phyloP scores from a whole-genome alignment of 306 rosid genomes.

The Fagus crenata region DNA sequence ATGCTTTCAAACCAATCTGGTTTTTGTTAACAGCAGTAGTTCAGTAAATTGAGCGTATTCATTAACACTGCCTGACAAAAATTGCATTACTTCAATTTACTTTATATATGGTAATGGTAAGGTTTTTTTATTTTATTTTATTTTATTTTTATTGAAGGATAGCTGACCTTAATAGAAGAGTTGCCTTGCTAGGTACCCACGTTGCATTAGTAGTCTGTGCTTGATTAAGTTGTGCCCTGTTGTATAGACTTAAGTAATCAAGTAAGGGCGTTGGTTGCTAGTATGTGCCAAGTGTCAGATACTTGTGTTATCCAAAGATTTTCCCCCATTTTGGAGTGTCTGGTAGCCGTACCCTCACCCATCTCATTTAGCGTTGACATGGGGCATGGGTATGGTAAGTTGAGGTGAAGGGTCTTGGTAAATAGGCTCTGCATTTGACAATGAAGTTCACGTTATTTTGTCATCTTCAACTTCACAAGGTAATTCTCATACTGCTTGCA shows the following conservation, averaged over 20 bases:
- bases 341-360: not conserved
- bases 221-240: not conserved
- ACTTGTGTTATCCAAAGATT: not conserved
- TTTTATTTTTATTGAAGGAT: not conserved
- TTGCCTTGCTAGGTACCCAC: not conserved
- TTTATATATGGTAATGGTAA: not conserved
- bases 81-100: conserved; percentile 2
- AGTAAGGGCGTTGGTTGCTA: not conserved
- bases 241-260: not conserved
- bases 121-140: no score
- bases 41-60: conserved; percentile 6
- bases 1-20: conserved; percentile 5
- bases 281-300: not conserved
- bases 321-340: not conserved
- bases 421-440: not conserved
- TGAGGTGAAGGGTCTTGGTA: conserved; percentile 1
- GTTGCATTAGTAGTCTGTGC: not conserved
- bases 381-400: not conserved
- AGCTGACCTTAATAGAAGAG: not conserved
- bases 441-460: no score
- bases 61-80: not conserved
- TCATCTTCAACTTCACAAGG: no score
- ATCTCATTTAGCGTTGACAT: not conserved
- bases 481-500: no score
- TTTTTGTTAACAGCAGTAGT: not conserved